Base-by-base conservation (phyloP, 1,284 basidiomycete genomes). In the Leccinum ponderosum region DNA sequence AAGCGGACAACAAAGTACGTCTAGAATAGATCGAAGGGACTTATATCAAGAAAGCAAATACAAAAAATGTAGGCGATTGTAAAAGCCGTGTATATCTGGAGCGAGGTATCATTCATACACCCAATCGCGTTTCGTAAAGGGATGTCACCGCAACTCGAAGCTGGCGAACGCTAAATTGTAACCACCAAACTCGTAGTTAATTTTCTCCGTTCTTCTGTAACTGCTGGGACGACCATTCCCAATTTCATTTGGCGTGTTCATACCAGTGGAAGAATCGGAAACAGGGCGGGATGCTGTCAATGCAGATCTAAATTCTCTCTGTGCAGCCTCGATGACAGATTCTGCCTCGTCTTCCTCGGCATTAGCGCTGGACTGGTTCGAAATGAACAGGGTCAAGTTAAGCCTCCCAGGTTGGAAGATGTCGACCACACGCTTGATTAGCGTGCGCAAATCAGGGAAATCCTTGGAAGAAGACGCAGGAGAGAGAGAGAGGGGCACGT, bases 121-220 rank as follows among this genome's bases (percentile, higher is more conserved):
- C 4, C n/a, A 22, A 62, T 53, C 61, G 44, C 59, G 52, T 51
- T 61, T 60, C 50, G 62, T 33, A 58, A 63, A 55, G 50, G 52
- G 39, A 53, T 58, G 60, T 79, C 68, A 77, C 64, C 74, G 71
- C 61, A 79, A 66, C 73, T 95, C 92, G 76, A 95, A 96, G 75
- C 89, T 95, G 37, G 92, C 91, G 75, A 95, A 98, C 39, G 95
- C 93, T 64, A 98, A 82, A 76, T 97, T 94, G 76, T 98, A 99
- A 56, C 92, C 94, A 57, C 93, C 93, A 74, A 98, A 96, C 76
- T 97, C 95, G 81, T 99, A 99, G 73, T 97, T 93, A 76, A 99
- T 99, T 75, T 97, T 93, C 79, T 98, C 97, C 59, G 93, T 97
- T 66, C 95, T 83, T 68, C 79, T 85, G 74, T 91, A 92, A 4